Evolutionary conservation across 768 basidiomycete species (phyloP).

Genomic region (Trametes elegans): DNA sequence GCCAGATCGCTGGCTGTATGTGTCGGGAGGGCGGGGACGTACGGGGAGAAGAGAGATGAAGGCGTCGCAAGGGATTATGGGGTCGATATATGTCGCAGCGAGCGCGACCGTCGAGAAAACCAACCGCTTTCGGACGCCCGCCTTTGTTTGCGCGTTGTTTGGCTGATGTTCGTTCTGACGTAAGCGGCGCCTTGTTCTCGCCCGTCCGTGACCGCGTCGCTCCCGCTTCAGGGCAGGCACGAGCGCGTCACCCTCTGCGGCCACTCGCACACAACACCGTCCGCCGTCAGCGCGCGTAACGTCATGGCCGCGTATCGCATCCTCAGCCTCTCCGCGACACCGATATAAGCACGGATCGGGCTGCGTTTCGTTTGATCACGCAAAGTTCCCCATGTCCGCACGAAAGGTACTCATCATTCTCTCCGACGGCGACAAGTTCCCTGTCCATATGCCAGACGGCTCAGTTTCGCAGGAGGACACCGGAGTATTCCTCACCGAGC

Average conservation of each 20-base stretch:
- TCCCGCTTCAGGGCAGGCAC: constrained; percentile 15
- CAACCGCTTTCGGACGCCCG: constrained; percentile 13
- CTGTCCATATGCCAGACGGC: constrained; percentile 22
- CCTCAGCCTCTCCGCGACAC: neutral
- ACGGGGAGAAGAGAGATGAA: neutral
- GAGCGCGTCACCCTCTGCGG: constrained; percentile 7
- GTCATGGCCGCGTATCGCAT: too few relatives aligned
- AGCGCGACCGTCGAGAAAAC: neutral
- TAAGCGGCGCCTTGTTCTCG: constrained; percentile 18
- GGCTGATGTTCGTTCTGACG: constrained; percentile 50
- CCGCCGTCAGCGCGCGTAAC: too few relatives aligned
- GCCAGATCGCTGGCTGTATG: neutral
- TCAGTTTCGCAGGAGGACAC: constrained; percentile 18
- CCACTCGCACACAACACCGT: too few relatives aligned
- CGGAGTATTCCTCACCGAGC: constrained; percentile 27
- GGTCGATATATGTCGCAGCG: constrained; percentile 21
- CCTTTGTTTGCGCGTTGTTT: constrained; percentile 44
- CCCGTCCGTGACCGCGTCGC: constrained; percentile 14
- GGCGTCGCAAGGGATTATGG: constrained; percentile 24
- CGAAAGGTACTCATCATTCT: constrained; percentile 27
- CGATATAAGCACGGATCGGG: neutral
- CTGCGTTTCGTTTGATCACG: neutral
- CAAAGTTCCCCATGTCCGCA: constrained; percentile 6
- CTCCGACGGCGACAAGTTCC: constrained; percentile 24
- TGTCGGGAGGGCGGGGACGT: neutral